Evolutionary conservation across 2,329 filamentous ascomycete genomes (phyloP).

Genomic region (Aspergillus piperis): DNA sequence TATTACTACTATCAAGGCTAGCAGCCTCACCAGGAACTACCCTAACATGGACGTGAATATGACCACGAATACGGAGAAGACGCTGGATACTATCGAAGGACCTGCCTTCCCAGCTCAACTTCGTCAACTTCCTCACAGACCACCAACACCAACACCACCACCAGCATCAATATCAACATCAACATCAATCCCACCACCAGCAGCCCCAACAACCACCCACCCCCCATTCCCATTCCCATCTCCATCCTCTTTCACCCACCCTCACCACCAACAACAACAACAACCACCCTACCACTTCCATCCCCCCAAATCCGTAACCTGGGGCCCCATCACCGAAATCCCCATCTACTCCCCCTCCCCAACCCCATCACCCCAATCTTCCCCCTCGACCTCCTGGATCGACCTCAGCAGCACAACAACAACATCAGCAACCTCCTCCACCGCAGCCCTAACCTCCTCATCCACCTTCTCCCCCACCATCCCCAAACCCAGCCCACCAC

Average conservation of each 20-base stretch:
- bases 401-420: not conserved
- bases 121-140: no score
- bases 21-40: no score
- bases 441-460: not conserved
- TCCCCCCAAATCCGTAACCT: not conserved
- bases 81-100: no score
- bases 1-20: no score
- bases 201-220: not conserved
- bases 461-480: not conserved
- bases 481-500: not conserved
- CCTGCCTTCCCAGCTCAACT: no score
- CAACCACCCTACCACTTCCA: not conserved
- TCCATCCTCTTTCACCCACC: not conserved
- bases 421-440: not conserved
- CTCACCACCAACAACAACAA: not conserved
- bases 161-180: not conserved
- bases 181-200: not conserved
- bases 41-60: no score
- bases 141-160: no score
- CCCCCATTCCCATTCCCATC: not conserved
- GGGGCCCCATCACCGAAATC: not conserved
- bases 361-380: not conserved
- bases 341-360: not conserved
- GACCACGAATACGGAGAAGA: no score
- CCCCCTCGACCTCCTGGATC: not conserved